Conservation (phyloP, 73 alveolate species). For the Symbiodinium natans region DNA sequence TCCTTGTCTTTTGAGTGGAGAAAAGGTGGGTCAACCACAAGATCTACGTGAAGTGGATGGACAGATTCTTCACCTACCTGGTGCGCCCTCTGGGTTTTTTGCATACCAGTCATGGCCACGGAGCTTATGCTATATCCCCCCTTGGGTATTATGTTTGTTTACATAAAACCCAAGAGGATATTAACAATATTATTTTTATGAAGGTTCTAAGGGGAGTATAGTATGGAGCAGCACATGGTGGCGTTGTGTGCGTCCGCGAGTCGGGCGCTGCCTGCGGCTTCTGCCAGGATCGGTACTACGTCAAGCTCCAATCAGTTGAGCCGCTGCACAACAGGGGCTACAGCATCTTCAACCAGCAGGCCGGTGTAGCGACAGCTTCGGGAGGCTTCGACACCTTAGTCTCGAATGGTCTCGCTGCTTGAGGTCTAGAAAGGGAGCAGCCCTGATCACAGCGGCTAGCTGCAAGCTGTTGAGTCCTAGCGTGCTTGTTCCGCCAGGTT, state of each 20-base stretch:
- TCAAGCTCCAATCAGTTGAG: constrained; percentile 95
- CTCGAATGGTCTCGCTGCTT: neutral
- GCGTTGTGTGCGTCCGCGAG: neutral
- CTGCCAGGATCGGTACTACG: constrained; percentile 96
- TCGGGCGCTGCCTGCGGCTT: too few species aligned
- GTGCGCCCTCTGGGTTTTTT: constrained; percentile 64
- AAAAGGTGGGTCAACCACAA: constrained; percentile 95
- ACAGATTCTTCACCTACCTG: constrained; percentile 96
- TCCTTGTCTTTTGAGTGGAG: neutral
- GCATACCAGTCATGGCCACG: too few species aligned
- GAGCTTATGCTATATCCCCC: too few species aligned
- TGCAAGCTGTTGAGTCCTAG: too few species aligned
- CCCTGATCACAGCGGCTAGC: too few species aligned
- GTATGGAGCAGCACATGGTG: too few species aligned
- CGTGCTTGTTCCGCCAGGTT: constrained; percentile 29
- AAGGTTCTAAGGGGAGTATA: too few species aligned
- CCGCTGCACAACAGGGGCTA: constrained; percentile 95
- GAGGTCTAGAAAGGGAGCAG: too few species aligned
- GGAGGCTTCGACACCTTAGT: too few species aligned
- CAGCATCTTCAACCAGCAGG: constrained; percentile 95
- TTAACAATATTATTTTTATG: too few species aligned
- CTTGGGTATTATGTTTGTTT: too few species aligned
- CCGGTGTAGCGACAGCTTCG: neutral
- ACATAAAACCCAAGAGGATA: too few species aligned
- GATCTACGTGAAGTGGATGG: constrained; percentile 96